These are phyloP conservation scores for Hypocreales sp. DNA, from an alignment of 2,329 filamentous ascomycete genomes.

Conservation along the genomic window DNA sequence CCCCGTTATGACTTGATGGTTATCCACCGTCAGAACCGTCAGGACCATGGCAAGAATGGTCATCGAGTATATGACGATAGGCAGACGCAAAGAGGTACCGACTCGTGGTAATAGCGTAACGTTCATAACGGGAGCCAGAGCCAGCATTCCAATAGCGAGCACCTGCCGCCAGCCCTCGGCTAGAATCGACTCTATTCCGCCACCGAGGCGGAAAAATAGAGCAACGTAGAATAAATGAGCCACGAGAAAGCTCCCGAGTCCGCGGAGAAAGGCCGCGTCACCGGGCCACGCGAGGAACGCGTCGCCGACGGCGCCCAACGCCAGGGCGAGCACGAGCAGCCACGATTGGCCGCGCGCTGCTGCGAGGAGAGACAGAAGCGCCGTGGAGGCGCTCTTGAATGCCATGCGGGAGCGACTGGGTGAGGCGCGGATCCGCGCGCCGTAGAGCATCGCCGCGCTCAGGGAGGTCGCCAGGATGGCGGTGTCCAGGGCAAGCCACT, in stretches of 20 bases:
- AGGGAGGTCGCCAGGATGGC: conserved; percentile 2
- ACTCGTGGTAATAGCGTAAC: conserved; percentile 12
- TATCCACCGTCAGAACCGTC: conserved; percentile 12
- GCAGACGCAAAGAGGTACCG: conserved; percentile 8
- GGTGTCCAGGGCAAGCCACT: too few species aligned
- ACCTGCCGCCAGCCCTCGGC: conserved; percentile 5
- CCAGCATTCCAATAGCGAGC: conserved; percentile 6
- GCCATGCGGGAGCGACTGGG: conserved; percentile 13
- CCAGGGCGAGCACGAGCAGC: conserved; percentile 12
- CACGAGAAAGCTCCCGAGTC: conserved; percentile 16
- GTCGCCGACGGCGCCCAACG: conserved; percentile 17
- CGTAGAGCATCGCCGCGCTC: conserved; percentile 7
- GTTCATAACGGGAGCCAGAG: conserved; percentile 12
- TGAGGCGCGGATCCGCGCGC: conserved; percentile 4
- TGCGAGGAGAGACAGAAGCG: conserved; percentile 11
- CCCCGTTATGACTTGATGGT: conserved; percentile 10
- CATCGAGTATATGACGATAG: conserved; percentile 15
- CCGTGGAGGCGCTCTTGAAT: conserved; percentile 15
- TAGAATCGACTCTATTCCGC: conserved; percentile 3
- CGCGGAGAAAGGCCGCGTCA: conserved; percentile 15
- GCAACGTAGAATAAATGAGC: conserved; percentile 18
- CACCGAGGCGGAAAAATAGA: conserved; percentile 9
- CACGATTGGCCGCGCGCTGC: conserved; percentile 4
- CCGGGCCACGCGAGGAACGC: conserved; percentile 19
- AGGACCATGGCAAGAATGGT: conserved; percentile 17